A percentile compares a stretch with the other conserved stretches of the same genome.
These are phyloP conservation scores for Acacia pycnantha DNA, from an alignment of 331 rosid genomes.

Conservation along the genomic window DNA sequence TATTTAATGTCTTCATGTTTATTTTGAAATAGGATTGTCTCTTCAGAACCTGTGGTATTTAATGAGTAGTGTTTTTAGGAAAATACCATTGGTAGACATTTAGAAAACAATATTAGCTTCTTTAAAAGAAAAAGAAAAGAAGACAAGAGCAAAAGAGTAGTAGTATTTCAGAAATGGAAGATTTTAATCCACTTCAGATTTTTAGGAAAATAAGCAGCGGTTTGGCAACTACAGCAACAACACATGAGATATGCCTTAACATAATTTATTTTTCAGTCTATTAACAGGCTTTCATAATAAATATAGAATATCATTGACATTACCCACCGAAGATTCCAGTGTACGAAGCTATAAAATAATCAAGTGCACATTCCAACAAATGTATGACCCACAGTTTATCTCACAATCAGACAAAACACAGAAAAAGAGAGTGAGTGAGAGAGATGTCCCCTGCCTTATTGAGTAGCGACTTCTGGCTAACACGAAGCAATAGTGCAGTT, in stretches of 20 bases:
- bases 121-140: not conserved
- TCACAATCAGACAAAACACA: not conserved
- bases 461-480: slow-evolving; percentile 86
- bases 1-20: not conserved
- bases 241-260: not conserved
- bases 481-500: slow-evolving; percentile 81
- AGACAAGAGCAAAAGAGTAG: not conserved
- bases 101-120: not conserved
- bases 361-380: not conserved
- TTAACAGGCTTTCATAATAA: not conserved
- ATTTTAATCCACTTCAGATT: not conserved
- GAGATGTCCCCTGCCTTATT: slow-evolving; percentile 66
- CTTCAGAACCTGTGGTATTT: not conserved
- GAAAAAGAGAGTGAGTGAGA: slow-evolving; percentile 18
- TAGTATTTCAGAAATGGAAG: not conserved
- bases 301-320: not conserved
- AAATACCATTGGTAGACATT: not conserved
- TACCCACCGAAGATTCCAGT: not conserved
- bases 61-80: not conserved
- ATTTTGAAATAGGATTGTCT: not conserved
- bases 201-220: not conserved
- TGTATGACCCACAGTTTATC: not conserved
- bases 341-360: not conserved
- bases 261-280: not conserved
- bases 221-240: not conserved